Evolutionary conservation across 768 basidiomycete genomes (phyloP), one percentile per base, ranked within the genome.

Genomic region (Boletus fagicola): DNA sequence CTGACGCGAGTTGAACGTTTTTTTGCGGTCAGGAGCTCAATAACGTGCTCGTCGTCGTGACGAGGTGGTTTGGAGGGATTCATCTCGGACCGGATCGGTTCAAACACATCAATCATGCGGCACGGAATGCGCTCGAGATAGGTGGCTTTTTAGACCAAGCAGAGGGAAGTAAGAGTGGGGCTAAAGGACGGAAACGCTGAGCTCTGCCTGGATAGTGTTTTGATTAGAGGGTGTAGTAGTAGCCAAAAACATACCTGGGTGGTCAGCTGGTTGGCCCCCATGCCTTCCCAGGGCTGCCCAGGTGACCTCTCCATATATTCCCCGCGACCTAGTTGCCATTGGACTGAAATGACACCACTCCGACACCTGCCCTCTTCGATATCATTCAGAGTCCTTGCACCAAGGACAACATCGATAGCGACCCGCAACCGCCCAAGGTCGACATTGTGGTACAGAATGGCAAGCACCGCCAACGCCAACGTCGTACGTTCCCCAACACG

Each of bases 21-120:
- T 47, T 39, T 54, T 22, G 31, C 33, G 31, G 54, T 53, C 62
- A 92, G 90, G 91, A 92, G 58, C 78, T 89, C 22, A 82, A 86
- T 57, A 82, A 95, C 64, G 91, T 97, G 13, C 78, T 98, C 1
- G 89, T 99, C 16, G 76, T 98, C 20, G 96, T 99, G 13, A 93
- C 94, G 4, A 85, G 96, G 39, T 96, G 92, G 74, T 98, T 90
- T 67, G 96, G 96, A 15, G 96, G 96, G 0, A 87, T 89, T 13
- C 90, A 92, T 59, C 79, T 99, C 1, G 95, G 93, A 4, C 86
- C 94, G 1, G 94, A 95, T 68, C 77, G 89, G 36, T 92, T 88
- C 74, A 90, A 90, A 68, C 92, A 96, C 65, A 98, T 99, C 71
- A 98, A 96, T 67, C 92, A 95, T 68, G 93, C 93, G 4, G 96